Evolutionary conservation across 176 grass and related monocot species (phyloP), one percentile per base, ranked within the genome.

Genomic region (Alopecurus myosuroides): DNA sequence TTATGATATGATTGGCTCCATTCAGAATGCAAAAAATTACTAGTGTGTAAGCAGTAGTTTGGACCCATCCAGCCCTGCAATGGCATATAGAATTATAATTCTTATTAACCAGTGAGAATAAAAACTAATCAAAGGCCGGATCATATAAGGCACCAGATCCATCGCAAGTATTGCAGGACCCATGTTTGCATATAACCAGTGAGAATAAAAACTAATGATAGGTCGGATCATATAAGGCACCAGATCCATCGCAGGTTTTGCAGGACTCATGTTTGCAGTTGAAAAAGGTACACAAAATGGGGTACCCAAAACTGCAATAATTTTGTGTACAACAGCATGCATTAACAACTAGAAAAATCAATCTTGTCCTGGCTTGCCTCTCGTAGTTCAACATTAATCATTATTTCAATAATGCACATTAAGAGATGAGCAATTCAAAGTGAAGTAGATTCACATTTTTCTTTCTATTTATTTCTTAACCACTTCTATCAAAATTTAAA

Each of bases 221-320:
- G 41, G 40, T 40, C 35, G 18, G 56, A 11, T 86, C 40, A 51
- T 77, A 83, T 80, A 81, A 55, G 50, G 42, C 56, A 98, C 95
- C 92, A 98, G 85, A 95, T 98, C 95, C 79, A 98, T 98, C 26
- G 95, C 95, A 86, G 93, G 95, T 85, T 94, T 91, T 23, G 95
- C 92, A 89, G 95, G 95, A n/a, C 95, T 92, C 95, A 98, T 98
- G 82, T 98, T 98, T 73, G 95, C 94, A 79, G 95, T 91, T 53
- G 95, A 90, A 90, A 98, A 98, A 62, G 95, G 95, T 82, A 95
- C 90, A 91, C 95, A 98, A 69, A 98, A 98, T 30, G 95, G 95
- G 50, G 34, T 35, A 35, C 34, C 34, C 34, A 6, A 42, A 42
- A 42, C 41, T 42, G 41, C 41, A 42, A 42, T 42, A 42, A 42